Base-by-base conservation (phyloP, 2,329 filamentous ascomycete genomes). In the Ascochyta clinopodiicola region DNA sequence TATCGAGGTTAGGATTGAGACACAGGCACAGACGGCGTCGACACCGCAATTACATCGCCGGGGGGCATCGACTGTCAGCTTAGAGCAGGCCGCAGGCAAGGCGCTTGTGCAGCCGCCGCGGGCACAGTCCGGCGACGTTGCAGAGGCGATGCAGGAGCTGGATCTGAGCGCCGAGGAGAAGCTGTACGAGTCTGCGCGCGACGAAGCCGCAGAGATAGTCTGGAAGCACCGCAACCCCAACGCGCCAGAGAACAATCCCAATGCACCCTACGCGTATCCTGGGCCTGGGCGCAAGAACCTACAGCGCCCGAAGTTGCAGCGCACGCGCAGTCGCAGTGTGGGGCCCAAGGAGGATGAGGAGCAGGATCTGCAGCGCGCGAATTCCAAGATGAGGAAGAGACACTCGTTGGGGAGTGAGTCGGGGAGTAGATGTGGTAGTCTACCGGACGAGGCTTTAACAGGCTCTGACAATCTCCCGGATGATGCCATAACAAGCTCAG, bases 131-230 rank as follows among this genome's bases (percentile, higher is more conserved):
- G 82, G 83, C 32, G 88, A 88, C 19, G 75, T 93, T 56, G 84
- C 88, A 17, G 82, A 86, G 57, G 89, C 90, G 10, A 86, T 93
- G 81, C 85, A 91, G 62, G 87, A 90, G 65, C 85, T 92, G 82
- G 85, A 90, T 55, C 60, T 89, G 25, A 81, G 86, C 2, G 86
- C 88, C 19, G 86, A 88, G 55, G 73, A 80, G 55, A 84, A 84
- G 39, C 73, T 93, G 44, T 89, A 90, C 71, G 79, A 84, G 12
- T 88, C 88, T 36, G 90, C 90, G 27, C 86, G 91, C 57, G 81
- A 91, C 56, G 90, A 94, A 73, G 90, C 90, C 10, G 87, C 89
- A 1, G 89, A 93, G 71, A 80, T 94, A 40, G 90, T 94, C 38
- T 92, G 86, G 83, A 86, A 87, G 68, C 90, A 94, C 70, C 82